phyloP scores from a whole-genome alignment of 495 filamentous ascomycete genomes.

The Amorphotheca resinae region DNA sequence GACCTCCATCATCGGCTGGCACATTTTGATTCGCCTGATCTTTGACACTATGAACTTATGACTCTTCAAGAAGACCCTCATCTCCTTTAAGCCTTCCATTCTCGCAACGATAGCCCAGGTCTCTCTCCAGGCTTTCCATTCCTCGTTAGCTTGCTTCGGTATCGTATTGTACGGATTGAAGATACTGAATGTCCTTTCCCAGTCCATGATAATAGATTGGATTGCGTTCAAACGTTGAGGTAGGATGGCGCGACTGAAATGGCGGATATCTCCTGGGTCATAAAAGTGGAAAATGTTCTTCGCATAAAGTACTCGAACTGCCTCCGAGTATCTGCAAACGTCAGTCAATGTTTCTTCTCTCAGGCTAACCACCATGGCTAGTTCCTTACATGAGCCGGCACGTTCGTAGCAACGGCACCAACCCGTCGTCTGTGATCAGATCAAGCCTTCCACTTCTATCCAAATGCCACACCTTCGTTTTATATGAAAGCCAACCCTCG shows the following conservation, averaged over 20 bases:
- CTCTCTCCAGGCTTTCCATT: slow-evolving; percentile 9
- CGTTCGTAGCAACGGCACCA: slow-evolving; percentile 10
- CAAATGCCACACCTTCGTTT: slow-evolving; percentile 6
- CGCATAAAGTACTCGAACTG: slow-evolving; percentile 10
- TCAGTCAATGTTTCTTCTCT: no score
- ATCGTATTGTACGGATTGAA: slow-evolving; percentile 13
- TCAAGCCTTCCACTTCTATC: slow-evolving; percentile 8
- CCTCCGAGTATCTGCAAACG: slow-evolving; percentile 11
- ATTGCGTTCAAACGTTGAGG: slow-evolving; percentile 12
- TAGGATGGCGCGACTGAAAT: slow-evolving; percentile 9
- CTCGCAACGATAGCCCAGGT: slow-evolving; percentile 10
- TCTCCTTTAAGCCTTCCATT: slow-evolving; percentile 6
- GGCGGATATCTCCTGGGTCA: slow-evolving; percentile 14
- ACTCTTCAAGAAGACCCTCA: slow-evolving; percentile 9
- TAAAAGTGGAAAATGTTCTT: slow-evolving; percentile 16
- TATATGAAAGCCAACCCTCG: slow-evolving; percentile 14
- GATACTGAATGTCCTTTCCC: slow-evolving; percentile 14
- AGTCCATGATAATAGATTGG: slow-evolving; percentile 12
- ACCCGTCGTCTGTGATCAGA: slow-evolving; percentile 8
- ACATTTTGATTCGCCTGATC: slow-evolving; percentile 9
- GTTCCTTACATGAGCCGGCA: slow-evolving; percentile 11
- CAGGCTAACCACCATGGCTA: no score
- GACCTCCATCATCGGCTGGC: slow-evolving; percentile 10
- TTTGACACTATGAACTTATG: slow-evolving; percentile 9
- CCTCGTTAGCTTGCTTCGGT: slow-evolving; percentile 6